Conservation (phyloP, 2,329 filamentous ascomycete genomes). For the Microcera coccophila region DNA sequence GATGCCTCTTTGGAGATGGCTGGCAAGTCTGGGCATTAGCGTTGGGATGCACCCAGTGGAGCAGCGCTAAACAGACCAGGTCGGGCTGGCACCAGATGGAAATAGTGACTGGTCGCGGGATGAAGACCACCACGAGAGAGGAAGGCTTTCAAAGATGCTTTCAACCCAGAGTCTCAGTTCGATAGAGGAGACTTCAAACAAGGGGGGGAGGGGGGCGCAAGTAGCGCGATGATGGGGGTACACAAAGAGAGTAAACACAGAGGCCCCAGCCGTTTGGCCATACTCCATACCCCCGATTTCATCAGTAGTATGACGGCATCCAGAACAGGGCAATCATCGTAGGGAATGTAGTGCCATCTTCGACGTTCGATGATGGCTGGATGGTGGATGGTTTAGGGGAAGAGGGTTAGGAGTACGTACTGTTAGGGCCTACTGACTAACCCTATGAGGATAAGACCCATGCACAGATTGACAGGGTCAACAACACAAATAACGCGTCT, state of each 20-base stretch:
- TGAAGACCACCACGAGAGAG: neutral
- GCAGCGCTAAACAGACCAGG: conserved; percentile 1
- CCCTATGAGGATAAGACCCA: neutral
- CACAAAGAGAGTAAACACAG: no score
- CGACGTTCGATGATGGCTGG: neutral
- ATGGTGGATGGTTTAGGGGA: neutral
- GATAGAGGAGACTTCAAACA: neutral
- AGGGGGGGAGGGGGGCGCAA: neutral
- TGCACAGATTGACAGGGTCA: neutral
- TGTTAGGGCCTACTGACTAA: neutral
- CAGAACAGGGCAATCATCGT: no score
- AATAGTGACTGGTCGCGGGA: neutral
- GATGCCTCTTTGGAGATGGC: conserved; percentile 4
- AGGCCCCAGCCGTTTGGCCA: no score
- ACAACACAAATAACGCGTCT: conserved; percentile 30
- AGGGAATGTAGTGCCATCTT: conserved; percentile 17
- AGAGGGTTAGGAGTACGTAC: neutral
- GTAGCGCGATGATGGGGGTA: no score
- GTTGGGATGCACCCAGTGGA: conserved; percentile 28
- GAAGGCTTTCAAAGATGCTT: neutral
- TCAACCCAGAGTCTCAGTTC: neutral
- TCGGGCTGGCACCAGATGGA: neutral
- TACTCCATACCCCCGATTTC: no score
- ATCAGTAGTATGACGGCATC: neutral
- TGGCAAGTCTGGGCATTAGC: conserved; percentile 20